These are phyloP conservation scores for Hymenoscyphus fructigenus DNA, from an alignment of 2,329 filamentous ascomycete genomes.

Conservation along the genomic window DNA sequence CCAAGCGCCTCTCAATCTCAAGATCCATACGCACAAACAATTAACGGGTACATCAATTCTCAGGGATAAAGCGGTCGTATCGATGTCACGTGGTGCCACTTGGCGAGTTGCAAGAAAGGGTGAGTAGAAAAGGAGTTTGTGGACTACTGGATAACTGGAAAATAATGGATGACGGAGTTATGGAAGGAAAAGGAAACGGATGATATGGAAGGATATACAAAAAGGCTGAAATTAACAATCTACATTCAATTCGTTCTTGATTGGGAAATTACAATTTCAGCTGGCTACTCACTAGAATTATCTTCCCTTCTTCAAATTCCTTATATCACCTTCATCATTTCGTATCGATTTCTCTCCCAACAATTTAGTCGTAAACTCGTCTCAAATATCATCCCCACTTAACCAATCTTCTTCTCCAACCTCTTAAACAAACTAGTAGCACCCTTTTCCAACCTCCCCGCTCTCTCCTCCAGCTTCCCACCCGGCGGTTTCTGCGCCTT, in stretches of 20 bases:
- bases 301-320: not conserved
- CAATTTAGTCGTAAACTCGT: not conserved
- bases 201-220: not conserved
- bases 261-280: not conserved
- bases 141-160: not conserved
- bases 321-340: not conserved
- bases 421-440: constrained; percentile 73
- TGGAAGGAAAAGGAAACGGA: not conserved
- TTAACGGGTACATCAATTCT: not conserved
- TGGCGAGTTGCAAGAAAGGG: not conserved
- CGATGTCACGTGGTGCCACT: not conserved
- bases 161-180: not conserved
- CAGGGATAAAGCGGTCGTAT: not conserved
- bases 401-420: constrained; percentile 64
- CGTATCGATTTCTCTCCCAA: not conserved
- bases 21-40: not conserved
- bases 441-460: constrained; percentile 66
- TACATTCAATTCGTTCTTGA: not conserved
- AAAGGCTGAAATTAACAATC: not conserved
- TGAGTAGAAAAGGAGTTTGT: not conserved
- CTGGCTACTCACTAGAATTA: not conserved
- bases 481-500: constrained; percentile 45
- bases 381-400: not conserved
- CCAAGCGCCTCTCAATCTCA: not conserved
- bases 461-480: constrained; percentile 63